phyloP scores from a whole-genome alignment of 495 filamentous ascomycete genomes.

The Lindgomyces ingoldianus region DNA sequence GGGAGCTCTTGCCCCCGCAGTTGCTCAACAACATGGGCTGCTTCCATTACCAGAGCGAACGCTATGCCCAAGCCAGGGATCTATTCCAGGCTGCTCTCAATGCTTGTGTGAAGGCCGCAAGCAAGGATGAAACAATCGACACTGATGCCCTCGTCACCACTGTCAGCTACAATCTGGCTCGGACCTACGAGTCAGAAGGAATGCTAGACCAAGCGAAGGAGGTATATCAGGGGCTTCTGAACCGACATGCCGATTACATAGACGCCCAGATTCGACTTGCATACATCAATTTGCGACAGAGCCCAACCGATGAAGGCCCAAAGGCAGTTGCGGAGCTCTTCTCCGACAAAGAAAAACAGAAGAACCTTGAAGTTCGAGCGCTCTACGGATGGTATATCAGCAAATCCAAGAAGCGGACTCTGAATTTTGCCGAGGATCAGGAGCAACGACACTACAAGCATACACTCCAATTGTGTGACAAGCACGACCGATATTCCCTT shows the following conservation, averaged over 20 bases:
- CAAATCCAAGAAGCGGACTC: slow-evolving; percentile 68
- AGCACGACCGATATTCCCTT: slow-evolving; percentile 80
- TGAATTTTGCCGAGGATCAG: slow-evolving; percentile 82
- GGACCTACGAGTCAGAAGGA: slow-evolving; percentile 87
- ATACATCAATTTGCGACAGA: slow-evolving; percentile 84
- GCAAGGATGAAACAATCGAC: slow-evolving; percentile 65
- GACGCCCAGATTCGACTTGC: slow-evolving; percentile 85
- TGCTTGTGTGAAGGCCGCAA: slow-evolving; percentile 75
- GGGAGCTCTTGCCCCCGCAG: slow-evolving; percentile 80
- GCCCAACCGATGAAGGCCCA: slow-evolving; percentile 79
- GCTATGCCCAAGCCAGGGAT: slow-evolving; percentile 74
- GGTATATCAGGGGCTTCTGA: slow-evolving; percentile 80
- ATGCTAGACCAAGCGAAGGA: slow-evolving; percentile 79
- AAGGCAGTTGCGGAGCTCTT: slow-evolving; percentile 80
- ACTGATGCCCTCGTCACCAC: slow-evolving; percentile 88
- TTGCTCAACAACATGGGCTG: slow-evolving; percentile 96
- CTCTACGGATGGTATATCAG: slow-evolving; percentile 94
- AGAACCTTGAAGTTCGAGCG: slow-evolving; percentile 85
- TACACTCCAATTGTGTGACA: slow-evolving; percentile 73
- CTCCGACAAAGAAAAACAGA: slow-evolving; percentile 61
- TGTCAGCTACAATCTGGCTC: slow-evolving; percentile 92
- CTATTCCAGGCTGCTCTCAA: slow-evolving; percentile 86
- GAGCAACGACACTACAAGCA: slow-evolving; percentile 96
- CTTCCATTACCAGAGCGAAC: slow-evolving; percentile 86
- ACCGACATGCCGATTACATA: slow-evolving; percentile 83